These are phyloP conservation scores for Abortiporus biennis DNA, from an alignment of 1,284 basidiomycete genomes.

Conservation along the genomic window DNA sequence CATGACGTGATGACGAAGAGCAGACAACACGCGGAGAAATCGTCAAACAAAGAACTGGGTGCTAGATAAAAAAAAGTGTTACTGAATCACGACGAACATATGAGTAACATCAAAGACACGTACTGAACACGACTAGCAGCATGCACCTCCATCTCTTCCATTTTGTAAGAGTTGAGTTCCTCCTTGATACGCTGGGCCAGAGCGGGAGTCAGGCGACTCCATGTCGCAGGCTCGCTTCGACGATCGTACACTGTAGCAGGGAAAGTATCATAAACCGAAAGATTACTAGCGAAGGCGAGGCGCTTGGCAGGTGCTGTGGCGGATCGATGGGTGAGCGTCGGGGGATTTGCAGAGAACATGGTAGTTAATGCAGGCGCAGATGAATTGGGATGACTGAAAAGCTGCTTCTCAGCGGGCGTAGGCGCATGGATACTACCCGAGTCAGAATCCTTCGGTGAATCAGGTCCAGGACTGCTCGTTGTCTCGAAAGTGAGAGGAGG, in stretches of 20 bases:
- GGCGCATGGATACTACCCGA: slow-evolving; percentile 19
- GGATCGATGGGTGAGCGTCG: slow-evolving; percentile 54
- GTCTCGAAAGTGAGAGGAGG: slow-evolving; percentile 60
- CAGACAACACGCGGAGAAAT: no score
- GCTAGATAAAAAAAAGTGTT: slow-evolving; percentile 20
- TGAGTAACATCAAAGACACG: slow-evolving; percentile 24
- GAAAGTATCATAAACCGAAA: slow-evolving; percentile 96
- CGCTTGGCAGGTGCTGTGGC: slow-evolving; percentile 66
- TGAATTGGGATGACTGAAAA: slow-evolving; percentile 79
- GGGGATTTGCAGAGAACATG: slow-evolving; percentile 33
- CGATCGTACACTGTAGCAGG: slow-evolving; percentile 88
- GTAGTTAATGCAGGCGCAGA: slow-evolving; percentile 84
- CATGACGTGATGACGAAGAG: no score
- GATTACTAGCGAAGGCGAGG: slow-evolving; percentile 84
- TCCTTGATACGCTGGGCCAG: slow-evolving; percentile 96
- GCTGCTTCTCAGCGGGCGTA: slow-evolving; percentile 24
- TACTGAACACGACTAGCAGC: slow-evolving; percentile 82
- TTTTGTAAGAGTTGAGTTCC: slow-evolving; percentile 94
- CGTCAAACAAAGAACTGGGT: slow-evolving; percentile 54
- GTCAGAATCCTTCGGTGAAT: slow-evolving; percentile 33
- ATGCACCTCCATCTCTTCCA: slow-evolving; percentile 98
- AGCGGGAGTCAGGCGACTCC: slow-evolving; percentile 91
- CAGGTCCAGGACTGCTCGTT: slow-evolving; percentile 20
- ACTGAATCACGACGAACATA: slow-evolving; percentile 6
- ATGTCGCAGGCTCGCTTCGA: slow-evolving; percentile 92